Base-by-base conservation (phyloP, 2,329 filamentous ascomycete genomes). In the Penicillium thymicola region DNA sequence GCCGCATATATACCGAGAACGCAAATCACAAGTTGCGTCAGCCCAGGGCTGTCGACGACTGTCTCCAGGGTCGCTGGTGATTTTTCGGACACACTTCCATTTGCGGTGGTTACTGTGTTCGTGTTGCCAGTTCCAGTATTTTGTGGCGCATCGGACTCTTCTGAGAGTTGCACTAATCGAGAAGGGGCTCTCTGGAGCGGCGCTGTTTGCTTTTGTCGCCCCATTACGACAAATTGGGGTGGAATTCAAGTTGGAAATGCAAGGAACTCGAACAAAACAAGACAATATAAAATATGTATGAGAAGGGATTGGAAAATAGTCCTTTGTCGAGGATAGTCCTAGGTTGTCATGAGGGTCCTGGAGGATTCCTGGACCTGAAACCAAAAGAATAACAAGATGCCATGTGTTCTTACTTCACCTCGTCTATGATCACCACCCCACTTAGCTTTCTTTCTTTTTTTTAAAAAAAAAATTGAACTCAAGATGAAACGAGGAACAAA, bases 1-100 rank as follows among this genome's bases (percentile, higher is more conserved):
- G 92, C 96, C 36, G 89, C 91, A 74, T 99, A 99, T 67, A 99
- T 99, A 58, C 94, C 94, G 7, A 86, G 87, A n/a, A 97, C 91
- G 63, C 92, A 93, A 59, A 96, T 84, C 47, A 92, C 76, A 54
- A 97, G 83, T 74, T 96, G 89, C 67, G 89, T 70, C 30, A 90
- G 72, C 5, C 90, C 89, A 9, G 87, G 82, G 54, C 59, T 65
- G 32, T 73, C 69, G 42, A 57, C 69, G 32, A 75, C 65, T 18
- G 69, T 60, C 37, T 69, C 67, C 21, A 65, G 62, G 46, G 62
- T 54, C 37, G 65, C 56, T n/a, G 54, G 34, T 30, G 51, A 60
- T 36, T 63, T 60, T 56, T 64, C 51, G 34, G 65, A 59, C 7
- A 56, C 59, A 34, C 27, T 63, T 30, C 65, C 65, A 50, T 67